Base-by-base conservation (phyloP, 139 green algal species). In the Chlamydomonas applanata region DNA sequence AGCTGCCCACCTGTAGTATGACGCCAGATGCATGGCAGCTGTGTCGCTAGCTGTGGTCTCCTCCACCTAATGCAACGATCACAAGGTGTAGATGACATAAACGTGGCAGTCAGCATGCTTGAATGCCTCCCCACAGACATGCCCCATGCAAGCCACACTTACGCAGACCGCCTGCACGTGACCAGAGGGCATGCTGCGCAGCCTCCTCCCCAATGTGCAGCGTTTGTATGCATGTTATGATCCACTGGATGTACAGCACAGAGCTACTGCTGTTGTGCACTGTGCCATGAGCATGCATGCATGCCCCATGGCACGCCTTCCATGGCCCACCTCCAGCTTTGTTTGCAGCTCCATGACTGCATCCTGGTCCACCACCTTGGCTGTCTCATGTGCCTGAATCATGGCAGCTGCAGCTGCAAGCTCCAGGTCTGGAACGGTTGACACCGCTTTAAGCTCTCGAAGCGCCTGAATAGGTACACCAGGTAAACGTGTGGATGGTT, bases 321-420 rank as follows among this genome's bases (percentile, higher is more conserved):
- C n/a, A n/a, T n/a, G n/a, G n/a, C 79, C 29, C 44, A 91, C 84
- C 62, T 91, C 81, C 4, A 93, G 45, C 59, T 78, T 69, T 25
- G 75, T 29, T 34, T 81, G 62, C 34, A 92, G 81, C 63, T 85
- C 73, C 20, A 77, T 59, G n/a, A 91, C 71, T 4, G 84, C 76
- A 27, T 91, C 87, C 24, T 89, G 77, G 72, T 93, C 89, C 27
- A 86, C 76, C 11, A 89, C 76, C 27, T 80, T 83, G 19, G 81
- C 82, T 4, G 72, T 52, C 36, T 89, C 77, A 69, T 91, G 87
- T 20, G 79, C 85, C 29, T 81, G n/a, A 0, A 93, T 73, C 76
- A 86, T 73, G 0, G 84, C 86, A 13, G 85, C 86, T 25, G 80
- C 76, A 14, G 81, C 76, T 35, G 84, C 83, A 16, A 92, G 64